A percentile compares a stretch with the other conserved stretches of the same genome.
Conservation (phyloP, 441 rosid species). For the Erysimum cheiri region DNA sequence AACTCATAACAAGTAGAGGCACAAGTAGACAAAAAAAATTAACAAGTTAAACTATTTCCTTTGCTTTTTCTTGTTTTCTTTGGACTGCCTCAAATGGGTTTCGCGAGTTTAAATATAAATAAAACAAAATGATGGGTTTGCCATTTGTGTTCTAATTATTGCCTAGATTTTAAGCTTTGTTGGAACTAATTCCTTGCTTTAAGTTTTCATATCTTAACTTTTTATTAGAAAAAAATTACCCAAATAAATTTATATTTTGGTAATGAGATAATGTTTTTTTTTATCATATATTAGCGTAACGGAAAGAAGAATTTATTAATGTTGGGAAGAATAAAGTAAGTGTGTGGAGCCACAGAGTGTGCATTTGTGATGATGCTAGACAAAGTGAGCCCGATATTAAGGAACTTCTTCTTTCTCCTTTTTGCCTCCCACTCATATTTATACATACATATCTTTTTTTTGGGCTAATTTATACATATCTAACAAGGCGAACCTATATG, state of each 20-base stretch:
- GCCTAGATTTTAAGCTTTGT: conserved; percentile 6
- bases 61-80: not conserved
- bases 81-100: conserved; percentile 9
- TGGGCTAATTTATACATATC: conserved; percentile 32
- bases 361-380: conserved; percentile 39
- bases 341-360: conserved; percentile 41
- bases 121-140: conserved; percentile 36
- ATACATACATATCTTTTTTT: too few relatives aligned
- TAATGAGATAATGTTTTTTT: not conserved
- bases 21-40: not conserved
- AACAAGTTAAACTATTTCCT: not conserved
- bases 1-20: not conserved
- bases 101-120: not conserved
- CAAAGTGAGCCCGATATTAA: conserved; percentile 46
- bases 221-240: not conserved
- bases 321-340: conserved; percentile 21
- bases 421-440: conserved; percentile 47
- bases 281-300: not conserved
- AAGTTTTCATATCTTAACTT: conserved; percentile 8
- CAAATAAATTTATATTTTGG: not conserved
- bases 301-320: conserved; percentile 17
- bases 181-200: not conserved
- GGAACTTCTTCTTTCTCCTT: conserved; percentile 42
- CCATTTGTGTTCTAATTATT: conserved; percentile 30
- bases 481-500: conserved; percentile 34